Percentiles rank a stretch among this genome's conserved stretches.
Evolutionary conservation across 1,284 basidiomycete genomes (phyloP).

Genomic region (Cutaneotrichosporon sp.): DNA sequence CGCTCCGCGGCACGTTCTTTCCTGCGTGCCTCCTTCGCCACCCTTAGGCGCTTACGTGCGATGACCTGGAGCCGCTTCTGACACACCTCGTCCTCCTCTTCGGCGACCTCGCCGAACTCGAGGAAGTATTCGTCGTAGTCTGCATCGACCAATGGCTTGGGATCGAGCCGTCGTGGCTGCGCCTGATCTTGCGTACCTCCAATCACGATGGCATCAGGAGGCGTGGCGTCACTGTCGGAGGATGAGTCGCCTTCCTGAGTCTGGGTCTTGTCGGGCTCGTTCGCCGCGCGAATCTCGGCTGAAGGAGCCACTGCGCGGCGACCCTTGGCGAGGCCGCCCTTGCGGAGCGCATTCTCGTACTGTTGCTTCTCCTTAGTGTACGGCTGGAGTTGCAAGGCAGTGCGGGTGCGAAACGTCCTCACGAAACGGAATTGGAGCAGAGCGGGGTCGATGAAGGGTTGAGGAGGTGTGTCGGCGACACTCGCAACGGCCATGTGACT

Average conservation of each 20-base stretch:
- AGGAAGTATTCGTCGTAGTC: constrained; percentile 46
- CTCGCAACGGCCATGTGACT: not conserved
- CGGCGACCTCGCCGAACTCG: constrained; percentile 35
- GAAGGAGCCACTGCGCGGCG: constrained; percentile 20
- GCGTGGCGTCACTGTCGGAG: constrained; percentile 15
- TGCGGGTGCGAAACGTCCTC: constrained; percentile 51
- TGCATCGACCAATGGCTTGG: constrained; percentile 29
- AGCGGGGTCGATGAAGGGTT: constrained; percentile 28
- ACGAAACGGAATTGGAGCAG: constrained; percentile 46
- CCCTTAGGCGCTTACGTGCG: constrained; percentile 31
- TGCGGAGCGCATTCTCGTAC: constrained; percentile 43
- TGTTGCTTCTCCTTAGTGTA: constrained; percentile 50
- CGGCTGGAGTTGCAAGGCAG: constrained; percentile 50
- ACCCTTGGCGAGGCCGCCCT: constrained; percentile 44
- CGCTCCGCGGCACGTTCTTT: constrained; percentile 29
- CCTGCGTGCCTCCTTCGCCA: constrained; percentile 33
- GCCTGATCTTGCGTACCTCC: constrained; percentile 32
- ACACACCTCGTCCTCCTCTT: constrained; percentile 33
- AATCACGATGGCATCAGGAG: constrained; percentile 42
- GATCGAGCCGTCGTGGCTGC: constrained; percentile 1
- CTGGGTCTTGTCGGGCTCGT: constrained; percentile 16
- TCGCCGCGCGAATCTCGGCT: constrained; percentile 17
- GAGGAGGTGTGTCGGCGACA: not conserved
- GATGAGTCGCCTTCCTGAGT: constrained; percentile 1
- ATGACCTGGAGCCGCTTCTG: constrained; percentile 34